Evolutionary conservation across 371 early-diverging fungal genomes (phyloP).

Genomic region (Mortierella sp.): DNA sequence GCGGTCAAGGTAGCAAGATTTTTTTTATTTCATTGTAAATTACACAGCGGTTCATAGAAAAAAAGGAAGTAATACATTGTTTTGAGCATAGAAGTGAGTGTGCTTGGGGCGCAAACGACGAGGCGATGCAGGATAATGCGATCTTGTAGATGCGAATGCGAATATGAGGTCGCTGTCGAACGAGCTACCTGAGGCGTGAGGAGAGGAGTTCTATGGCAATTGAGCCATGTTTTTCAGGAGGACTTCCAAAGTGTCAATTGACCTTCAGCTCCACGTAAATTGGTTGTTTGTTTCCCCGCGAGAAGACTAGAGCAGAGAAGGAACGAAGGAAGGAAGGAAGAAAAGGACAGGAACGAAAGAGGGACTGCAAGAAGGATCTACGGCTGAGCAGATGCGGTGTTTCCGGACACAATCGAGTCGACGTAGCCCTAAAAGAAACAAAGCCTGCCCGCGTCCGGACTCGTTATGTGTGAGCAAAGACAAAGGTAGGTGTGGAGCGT

Average conservation of each 20-base stretch:
- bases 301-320: neutral
- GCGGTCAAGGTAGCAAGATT: neutral
- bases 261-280: no score
- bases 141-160: no score
- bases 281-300: neutral
- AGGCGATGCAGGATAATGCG: no score
- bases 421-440: neutral
- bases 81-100: no score
- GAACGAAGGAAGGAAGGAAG: neutral
- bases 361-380: neutral
- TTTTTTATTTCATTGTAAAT: neutral
- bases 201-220: neutral
- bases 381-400: neutral
- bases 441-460: conserved; percentile 5
- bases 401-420: neutral
- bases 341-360: neutral
- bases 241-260: no score
- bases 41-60: conserved; percentile 3
- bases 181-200: neutral
- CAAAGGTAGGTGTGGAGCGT: neutral
- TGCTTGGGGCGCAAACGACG: no score
- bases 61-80: neutral
- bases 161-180: no score
- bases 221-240: neutral
- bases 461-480: neutral